Evolutionary conservation across 257 asterid species (phyloP).

Genomic region (Solanum rostratum): DNA sequence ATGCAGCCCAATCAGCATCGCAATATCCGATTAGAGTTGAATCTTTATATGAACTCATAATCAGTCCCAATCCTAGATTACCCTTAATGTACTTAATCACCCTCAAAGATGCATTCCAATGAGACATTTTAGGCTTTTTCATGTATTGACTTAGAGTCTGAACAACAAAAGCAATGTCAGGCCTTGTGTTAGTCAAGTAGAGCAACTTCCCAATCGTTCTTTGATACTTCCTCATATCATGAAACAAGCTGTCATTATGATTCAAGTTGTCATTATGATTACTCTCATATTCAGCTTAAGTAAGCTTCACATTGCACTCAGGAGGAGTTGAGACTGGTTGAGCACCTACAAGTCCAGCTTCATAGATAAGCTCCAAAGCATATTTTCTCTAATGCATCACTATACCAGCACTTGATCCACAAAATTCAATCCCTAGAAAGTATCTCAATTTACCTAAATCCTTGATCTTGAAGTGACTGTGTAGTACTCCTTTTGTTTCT

Average conservation of each 20-base stretch:
- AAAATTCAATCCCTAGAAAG: background rate
- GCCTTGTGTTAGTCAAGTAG: background rate
- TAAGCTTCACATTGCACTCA: too few relatives aligned
- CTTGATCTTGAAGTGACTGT: background rate
- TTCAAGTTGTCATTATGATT: too few relatives aligned
- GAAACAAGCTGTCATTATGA: too few relatives aligned
- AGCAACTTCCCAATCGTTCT: background rate
- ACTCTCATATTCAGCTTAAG: background rate
- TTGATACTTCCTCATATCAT: background rate
- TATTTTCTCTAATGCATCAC: background rate
- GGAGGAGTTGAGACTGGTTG: too few relatives aligned
- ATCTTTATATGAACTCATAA: background rate
- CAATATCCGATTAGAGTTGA: too few relatives aligned
- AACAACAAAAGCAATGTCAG: background rate
- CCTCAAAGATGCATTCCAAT: background rate
- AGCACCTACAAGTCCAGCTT: background rate
- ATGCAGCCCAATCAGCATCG: background rate
- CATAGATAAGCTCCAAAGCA: background rate
- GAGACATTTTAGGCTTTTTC: background rate
- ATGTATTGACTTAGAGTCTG: background rate
- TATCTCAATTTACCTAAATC: too few relatives aligned
- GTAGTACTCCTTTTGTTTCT: background rate
- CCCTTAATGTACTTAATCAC: background rate
- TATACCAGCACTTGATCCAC: background rate
- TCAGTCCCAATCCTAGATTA: background rate